phyloP scores from a whole-genome alignment of 1,139 yeast genomes.

The Meyerozyma sp. region DNA sequence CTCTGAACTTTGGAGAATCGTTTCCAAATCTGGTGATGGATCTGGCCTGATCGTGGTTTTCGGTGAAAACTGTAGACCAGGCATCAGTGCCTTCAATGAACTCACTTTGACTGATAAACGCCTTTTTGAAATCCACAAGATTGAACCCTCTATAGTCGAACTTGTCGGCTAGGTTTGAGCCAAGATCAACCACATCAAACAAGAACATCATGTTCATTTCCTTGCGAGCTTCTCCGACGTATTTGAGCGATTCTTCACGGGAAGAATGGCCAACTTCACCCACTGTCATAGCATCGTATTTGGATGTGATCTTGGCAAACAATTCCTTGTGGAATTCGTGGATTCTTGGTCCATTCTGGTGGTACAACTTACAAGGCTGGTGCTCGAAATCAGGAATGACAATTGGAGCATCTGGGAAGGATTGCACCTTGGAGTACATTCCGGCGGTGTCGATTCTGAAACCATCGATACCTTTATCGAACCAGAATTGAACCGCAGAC shows the following conservation, averaged over 20 bases:
- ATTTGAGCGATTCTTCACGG: conserved; percentile 17
- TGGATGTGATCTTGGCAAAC: conserved; percentile 14
- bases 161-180: conserved; percentile 12
- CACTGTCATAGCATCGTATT: conserved; percentile 20
- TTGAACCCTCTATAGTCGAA: conserved; percentile 14
- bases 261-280: conserved; percentile 20
- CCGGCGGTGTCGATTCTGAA: conserved; percentile 21
- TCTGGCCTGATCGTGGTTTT: conserved; percentile 22
- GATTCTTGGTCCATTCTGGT: conserved; percentile 17
- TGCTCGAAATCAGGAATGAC: conserved; percentile 15
- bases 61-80: conserved; percentile 19
- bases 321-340: conserved; percentile 22
- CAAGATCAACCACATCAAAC: conserved; percentile 18
- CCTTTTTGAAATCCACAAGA: conserved; percentile 15
- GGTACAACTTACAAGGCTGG: conserved; percentile 14
- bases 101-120: conserved; percentile 11
- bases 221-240: conserved; percentile 17
- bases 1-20: conserved; percentile 12
- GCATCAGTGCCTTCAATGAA: conserved; percentile 19
- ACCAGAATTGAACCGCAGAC: conserved; percentile 18
- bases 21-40: conserved; percentile 18
- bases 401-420: conserved; percentile 18
- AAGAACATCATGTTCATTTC: conserved; percentile 22
- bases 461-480: conserved; percentile 19
- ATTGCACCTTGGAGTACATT: conserved; percentile 18